Evolutionary conservation across 2,329 filamentous ascomycete genomes (phyloP).

Genomic region (Chaetomium globosum): DNA sequence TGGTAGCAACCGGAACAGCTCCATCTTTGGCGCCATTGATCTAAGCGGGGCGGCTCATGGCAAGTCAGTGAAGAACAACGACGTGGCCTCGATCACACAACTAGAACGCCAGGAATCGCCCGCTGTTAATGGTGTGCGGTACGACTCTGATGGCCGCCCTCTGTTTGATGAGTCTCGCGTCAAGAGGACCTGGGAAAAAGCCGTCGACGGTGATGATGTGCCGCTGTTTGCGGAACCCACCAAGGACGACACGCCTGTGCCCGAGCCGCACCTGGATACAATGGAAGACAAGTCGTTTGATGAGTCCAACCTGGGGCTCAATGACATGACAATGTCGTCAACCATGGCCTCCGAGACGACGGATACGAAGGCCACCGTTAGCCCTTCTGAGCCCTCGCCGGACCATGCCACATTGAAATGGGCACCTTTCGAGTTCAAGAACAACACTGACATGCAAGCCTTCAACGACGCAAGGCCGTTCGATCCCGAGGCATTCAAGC

Average conservation of each 20-base stretch:
- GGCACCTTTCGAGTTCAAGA: conserved; percentile 64
- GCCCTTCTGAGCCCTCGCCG: conserved; percentile 56
- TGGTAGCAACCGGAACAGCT: conserved; percentile 47
- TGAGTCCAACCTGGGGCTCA: conserved; percentile 50
- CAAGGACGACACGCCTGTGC: conserved; percentile 41
- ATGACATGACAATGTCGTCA: conserved; percentile 59
- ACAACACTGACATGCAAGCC: conserved; percentile 49
- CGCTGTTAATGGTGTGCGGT: conserved; percentile 33
- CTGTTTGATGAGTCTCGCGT: conserved; percentile 67
- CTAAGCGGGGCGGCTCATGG: conserved; percentile 63
- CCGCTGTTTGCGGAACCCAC: conserved; percentile 70
- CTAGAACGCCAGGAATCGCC: conserved; percentile 56
- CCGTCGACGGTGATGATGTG: conserved; percentile 70
- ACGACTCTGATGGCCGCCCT: conserved; percentile 64
- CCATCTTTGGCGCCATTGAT: conserved; percentile 72
- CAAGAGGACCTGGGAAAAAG: conserved; percentile 72
- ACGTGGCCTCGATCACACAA: conserved; percentile 78
- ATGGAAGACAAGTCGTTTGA: conserved; percentile 41
- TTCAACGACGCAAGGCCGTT: conserved; percentile 58
- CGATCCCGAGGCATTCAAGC: conserved; percentile 49
- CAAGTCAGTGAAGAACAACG: conserved; percentile 71
- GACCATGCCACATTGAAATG: conserved; percentile 56
- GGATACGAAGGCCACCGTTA: conserved; percentile 57
- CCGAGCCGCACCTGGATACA: conserved; percentile 34
- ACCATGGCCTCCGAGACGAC: conserved; percentile 56